phyloP scores from a whole-genome alignment of 768 basidiomycete genomes.

The Cystofilobasidium bisporidii region DNA sequence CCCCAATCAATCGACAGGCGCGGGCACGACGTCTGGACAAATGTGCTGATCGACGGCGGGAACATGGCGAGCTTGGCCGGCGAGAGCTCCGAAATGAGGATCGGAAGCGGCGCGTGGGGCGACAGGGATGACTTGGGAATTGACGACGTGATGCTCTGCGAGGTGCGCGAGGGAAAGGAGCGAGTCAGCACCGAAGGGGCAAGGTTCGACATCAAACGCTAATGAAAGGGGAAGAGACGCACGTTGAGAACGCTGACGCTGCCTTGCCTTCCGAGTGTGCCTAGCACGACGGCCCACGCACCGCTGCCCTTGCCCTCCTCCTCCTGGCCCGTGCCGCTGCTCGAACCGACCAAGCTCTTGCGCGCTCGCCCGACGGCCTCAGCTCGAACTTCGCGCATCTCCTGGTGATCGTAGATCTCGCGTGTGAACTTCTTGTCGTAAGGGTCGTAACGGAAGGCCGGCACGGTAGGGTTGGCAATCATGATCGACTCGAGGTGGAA shows the following conservation, averaged over 20 bases:
- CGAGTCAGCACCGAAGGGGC: background rate
- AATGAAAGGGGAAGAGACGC: constrained; percentile 28
- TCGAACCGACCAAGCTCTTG: constrained; percentile 49
- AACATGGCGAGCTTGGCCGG: constrained; percentile 86
- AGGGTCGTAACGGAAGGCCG: constrained; percentile 96
- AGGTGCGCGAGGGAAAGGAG: background rate
- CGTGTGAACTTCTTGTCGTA: constrained; percentile 94
- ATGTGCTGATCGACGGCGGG: constrained; percentile 65
- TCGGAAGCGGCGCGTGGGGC: constrained; percentile 51
- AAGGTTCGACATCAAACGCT: too few species aligned
- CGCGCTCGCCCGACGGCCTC: constrained; percentile 67
- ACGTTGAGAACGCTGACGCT: constrained; percentile 80
- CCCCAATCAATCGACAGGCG: constrained; percentile 98
- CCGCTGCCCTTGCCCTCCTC: constrained; percentile 34
- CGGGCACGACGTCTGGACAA: constrained; percentile 94
- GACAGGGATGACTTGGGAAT: constrained; percentile 27
- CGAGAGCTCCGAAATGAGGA: constrained; percentile 92
- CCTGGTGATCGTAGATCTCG: constrained; percentile 76
- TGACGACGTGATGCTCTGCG: constrained; percentile 31
- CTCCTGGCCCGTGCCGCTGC: constrained; percentile 22
- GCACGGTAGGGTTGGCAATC: constrained; percentile 94
- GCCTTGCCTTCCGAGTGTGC: constrained; percentile 90
- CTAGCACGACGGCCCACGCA: constrained; percentile 84
- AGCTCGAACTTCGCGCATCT: constrained; percentile 69
- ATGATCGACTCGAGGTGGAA: constrained; percentile 98